Conservation (phyloP, 2,329 filamentous ascomycete genomes). For the Scedosporium dehoogii region DNA sequence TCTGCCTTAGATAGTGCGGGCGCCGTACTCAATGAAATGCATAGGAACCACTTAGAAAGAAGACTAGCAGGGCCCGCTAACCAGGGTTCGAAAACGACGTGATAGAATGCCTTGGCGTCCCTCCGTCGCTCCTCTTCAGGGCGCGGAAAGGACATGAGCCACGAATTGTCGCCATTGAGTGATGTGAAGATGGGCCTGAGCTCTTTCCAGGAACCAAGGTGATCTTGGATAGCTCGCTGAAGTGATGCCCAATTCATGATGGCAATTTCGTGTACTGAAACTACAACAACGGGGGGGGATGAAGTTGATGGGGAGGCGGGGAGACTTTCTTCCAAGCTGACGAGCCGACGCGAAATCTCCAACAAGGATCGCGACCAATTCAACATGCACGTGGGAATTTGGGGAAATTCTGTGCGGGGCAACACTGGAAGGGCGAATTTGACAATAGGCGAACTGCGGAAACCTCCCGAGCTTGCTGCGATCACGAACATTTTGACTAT, state of each 20-base stretch:
- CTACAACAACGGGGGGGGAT: no score
- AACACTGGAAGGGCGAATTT: no score
- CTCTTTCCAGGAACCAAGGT: background rate
- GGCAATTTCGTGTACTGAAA: background rate
- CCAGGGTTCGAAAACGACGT: conserved; percentile 24
- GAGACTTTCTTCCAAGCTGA: no score
- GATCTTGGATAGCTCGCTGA: background rate
- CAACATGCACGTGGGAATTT: no score
- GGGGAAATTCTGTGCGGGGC: no score
- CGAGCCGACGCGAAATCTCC: no score
- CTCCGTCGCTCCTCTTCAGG: conserved; percentile 14
- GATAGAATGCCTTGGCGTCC: conserved; percentile 17
- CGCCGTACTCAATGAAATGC: conserved; percentile 8
- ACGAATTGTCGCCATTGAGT: conserved; percentile 24
- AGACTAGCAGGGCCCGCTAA: conserved; percentile 16
- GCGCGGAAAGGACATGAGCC: conserved; percentile 23
- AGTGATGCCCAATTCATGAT: background rate
- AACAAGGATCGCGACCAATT: no score
- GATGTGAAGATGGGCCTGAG: conserved; percentile 19
- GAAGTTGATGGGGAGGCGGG: no score
- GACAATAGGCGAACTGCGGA: no score
- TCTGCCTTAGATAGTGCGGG: background rate
- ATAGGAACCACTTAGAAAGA: conserved; percentile 13
- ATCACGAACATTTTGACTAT: no score
- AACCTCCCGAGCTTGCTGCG: no score